phyloP scores from a whole-genome alignment of 176 grass and related monocot genomes.

The Hyparrhenia diplandra region DNA sequence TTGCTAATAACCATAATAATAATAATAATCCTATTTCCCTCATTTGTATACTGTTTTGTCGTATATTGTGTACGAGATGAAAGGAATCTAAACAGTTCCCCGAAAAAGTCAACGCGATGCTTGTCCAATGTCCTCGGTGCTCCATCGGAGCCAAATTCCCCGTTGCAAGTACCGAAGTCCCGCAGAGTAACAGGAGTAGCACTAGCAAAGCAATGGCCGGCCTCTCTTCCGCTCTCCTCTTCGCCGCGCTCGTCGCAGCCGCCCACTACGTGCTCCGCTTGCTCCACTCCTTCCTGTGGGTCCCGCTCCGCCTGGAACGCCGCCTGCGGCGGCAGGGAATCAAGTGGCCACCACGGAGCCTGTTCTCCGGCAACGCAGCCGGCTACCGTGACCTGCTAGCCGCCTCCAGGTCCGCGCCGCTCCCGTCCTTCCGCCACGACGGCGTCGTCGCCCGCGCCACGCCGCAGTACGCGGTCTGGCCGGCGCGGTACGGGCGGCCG shows the following conservation, averaged over 20 bases:
- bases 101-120: neutral
- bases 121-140: neutral
- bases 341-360: conserved; percentile 35
- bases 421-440: conserved; percentile 52
- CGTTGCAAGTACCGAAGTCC: neutral
- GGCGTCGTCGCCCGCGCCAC: conserved; percentile 46
- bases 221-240: conserved; percentile 1
- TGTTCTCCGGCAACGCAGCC: conserved; percentile 50
- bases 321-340: conserved; percentile 51
- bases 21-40: too few relatives aligned
- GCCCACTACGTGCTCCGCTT: conserved; percentile 17
- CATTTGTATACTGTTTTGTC: too few relatives aligned
- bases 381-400: conserved; percentile 27
- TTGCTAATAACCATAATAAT: too few relatives aligned
- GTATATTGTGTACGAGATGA: too few relatives aligned
- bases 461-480: conserved; percentile 56
- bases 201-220: conserved; percentile 14
- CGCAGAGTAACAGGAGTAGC: neutral
- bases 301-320: conserved; percentile 33
- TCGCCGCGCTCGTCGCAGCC: conserved; percentile 1
- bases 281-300: conserved; percentile 49
- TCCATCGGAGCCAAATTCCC: too few relatives aligned
- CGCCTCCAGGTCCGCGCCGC: conserved; percentile 34
- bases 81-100: too few relatives aligned
- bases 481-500: conserved; percentile 40